phyloP scores from a whole-genome alignment of 345 rosid species.

The Brassica incana region DNA sequence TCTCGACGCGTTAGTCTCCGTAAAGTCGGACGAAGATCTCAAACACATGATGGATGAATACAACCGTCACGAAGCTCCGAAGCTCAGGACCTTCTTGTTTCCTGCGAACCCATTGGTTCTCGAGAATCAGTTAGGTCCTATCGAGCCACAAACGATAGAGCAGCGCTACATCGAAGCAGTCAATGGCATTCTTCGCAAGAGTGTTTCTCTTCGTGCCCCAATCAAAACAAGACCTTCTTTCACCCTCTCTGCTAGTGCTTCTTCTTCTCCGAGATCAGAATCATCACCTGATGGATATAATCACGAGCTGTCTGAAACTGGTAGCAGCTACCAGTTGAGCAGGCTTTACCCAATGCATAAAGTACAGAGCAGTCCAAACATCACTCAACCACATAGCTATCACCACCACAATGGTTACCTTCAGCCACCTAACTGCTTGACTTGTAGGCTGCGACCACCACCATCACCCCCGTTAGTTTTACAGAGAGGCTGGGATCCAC shows the following conservation, averaged over 20 bases:
- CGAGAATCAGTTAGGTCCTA: conserved; percentile 22
- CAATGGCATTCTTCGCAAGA: conserved; percentile 47
- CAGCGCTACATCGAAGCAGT: conserved; percentile 83
- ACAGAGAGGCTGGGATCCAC: not conserved
- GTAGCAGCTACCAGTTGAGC: conserved; percentile 2
- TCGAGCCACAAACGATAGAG: conserved; percentile 51
- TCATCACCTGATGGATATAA: conserved; percentile 63
- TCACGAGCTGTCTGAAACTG: conserved; percentile 39
- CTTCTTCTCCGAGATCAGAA: conserved; percentile 57
- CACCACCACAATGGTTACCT: conserved; percentile 25
- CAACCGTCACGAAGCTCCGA: conserved; percentile 56
- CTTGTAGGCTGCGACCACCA: conserved; percentile 8
- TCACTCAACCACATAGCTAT: conserved; percentile 38
- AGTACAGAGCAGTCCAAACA: conserved; percentile 74
- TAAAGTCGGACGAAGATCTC: conserved; percentile 71
- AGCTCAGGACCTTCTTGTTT: conserved; percentile 68
- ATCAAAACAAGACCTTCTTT: conserved; percentile 43
- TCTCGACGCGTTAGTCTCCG: conserved; percentile 77
- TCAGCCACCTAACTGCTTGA: conserved; percentile 27
- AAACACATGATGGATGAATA: conserved; percentile 80
- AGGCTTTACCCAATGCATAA: conserved; percentile 46
- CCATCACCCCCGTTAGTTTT: conserved; percentile 34
- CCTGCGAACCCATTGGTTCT: conserved; percentile 46
- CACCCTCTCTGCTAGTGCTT: conserved; percentile 50
- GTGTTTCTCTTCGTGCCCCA: conserved; percentile 17